Evolutionary conservation across 2,329 filamentous ascomycete genomes (phyloP), one percentile per base, ranked within the genome.

Genomic region (Zopfia rhizophila): DNA sequence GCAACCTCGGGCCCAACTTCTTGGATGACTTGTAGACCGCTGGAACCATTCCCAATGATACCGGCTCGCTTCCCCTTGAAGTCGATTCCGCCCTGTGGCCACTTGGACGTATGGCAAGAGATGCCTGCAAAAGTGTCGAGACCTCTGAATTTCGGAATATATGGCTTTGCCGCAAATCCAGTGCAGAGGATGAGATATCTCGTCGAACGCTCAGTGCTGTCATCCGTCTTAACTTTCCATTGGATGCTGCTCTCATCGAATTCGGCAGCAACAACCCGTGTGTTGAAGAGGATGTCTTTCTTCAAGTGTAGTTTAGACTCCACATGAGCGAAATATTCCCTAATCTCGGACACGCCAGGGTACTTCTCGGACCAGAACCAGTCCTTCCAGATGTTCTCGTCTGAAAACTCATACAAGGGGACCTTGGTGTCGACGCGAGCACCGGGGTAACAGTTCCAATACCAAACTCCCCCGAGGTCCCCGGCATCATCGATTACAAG

Each of bases 11-110:
- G 18, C 7, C 33, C 16, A 13, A 46, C 19, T 24, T 51, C 43
- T 19, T 41, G 43, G 5, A 37, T 24, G 25, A 45, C 21, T 23
- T 51, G 43, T 7, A 51, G n/a, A 0, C 83, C 83, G 0, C 80
- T 80, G 0, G 82, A 79, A 2, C 83, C 84, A 0, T 82, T 85
- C n/a, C 84, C 84, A 28, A 87, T 80, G 52, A 86, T 75, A 7
- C 78, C 83, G 33, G 80, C 77, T 13, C 76, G 73, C 61, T 86
- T 86, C 40, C 74, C 75, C 24, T 72, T 71, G 25, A 83, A 73
- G 29, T 79, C 72, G 23, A 84, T 68, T 2, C 77, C 70, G 4
- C 78, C 68, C 3, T 80, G 71, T 1, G 82, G 82, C 82, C 82
- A 84, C 60, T 78, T 78, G 2, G 80, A 81, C 0, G 81, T 79